Conservation (phyloP, 2,329 filamentous ascomycete species). For the Erysiphe neolycopersici region DNA sequence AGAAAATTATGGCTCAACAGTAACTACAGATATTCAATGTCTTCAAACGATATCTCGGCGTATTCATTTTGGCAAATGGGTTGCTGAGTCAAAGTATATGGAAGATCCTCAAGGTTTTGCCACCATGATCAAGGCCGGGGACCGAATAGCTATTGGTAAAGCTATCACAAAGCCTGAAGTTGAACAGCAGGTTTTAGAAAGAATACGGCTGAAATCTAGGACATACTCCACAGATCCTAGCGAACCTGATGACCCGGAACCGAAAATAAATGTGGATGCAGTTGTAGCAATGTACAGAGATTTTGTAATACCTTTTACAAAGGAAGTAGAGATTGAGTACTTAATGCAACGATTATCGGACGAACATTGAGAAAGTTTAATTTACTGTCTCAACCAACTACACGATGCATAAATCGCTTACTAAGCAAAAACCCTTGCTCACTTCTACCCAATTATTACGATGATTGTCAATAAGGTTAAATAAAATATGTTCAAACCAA, state of each 20-base stretch:
- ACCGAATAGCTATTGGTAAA: conserved; percentile 56
- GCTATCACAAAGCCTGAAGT: conserved; percentile 79
- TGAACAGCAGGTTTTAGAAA: conserved; percentile 72
- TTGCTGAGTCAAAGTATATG: conserved; percentile 84
- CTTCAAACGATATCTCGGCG: conserved; percentile 72
- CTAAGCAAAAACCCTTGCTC: too few relatives aligned
- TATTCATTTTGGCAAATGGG: conserved; percentile 96
- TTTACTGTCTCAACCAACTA: too few relatives aligned
- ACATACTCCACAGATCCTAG: conserved; percentile 85
- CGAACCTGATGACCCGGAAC: conserved; percentile 25
- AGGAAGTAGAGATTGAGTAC: conserved; percentile 94
- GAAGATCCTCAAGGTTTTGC: conserved; percentile 62
- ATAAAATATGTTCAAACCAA: too few relatives aligned
- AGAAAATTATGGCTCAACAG: conserved; percentile 88
- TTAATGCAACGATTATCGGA: conserved; percentile 57
- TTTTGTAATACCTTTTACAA: conserved; percentile 91
- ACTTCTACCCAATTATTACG: too few relatives aligned
- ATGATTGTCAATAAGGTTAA: too few relatives aligned
- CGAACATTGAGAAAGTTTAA: too few relatives aligned
- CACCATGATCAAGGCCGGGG: conserved; percentile 51
- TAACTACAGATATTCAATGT: conserved; percentile 71
- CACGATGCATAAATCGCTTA: too few relatives aligned
- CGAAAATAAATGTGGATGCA: conserved; percentile 79
- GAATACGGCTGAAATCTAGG: conserved; percentile 64
- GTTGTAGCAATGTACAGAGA: conserved; percentile 78